These are phyloP conservation scores for Suillus hirtellus DNA, from an alignment of 768 basidiomycete species.

Conservation along the genomic window DNA sequence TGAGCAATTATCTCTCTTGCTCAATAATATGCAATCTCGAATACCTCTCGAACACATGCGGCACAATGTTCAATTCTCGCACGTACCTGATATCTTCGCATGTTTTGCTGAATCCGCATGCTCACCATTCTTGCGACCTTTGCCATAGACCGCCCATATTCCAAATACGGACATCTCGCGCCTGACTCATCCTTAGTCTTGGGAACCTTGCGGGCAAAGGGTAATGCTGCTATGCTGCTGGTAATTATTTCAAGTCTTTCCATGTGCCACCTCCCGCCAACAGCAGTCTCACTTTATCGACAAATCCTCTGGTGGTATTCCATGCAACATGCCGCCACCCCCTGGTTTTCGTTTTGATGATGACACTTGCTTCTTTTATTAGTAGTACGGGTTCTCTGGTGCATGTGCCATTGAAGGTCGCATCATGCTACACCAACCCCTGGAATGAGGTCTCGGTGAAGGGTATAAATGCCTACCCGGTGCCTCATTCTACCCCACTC, in stretches of 20 bases:
- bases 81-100: background rate
- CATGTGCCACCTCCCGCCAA: background rate
- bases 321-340: background rate
- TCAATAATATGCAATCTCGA: constrained; percentile 1
- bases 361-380: background rate
- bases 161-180: background rate
- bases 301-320: background rate
- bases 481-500: background rate
- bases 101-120: background rate
- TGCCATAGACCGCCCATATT: background rate
- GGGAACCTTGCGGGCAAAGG: background rate
- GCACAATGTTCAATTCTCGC: background rate
- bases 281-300: constrained; percentile 1
- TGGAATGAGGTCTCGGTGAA: background rate
- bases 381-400: background rate
- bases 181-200: background rate
- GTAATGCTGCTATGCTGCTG: too few species aligned
- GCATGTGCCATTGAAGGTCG: constrained; percentile 1
- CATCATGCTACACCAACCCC: background rate
- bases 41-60: background rate
- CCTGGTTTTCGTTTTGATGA: background rate
- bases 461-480: constrained; percentile 9
- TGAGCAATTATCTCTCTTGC: background rate
- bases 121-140: background rate
- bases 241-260: background rate